Evolutionary conservation across 805 yeast genomes (phyloP).

Genomic region (Cyberlindnera sargentensis): DNA sequence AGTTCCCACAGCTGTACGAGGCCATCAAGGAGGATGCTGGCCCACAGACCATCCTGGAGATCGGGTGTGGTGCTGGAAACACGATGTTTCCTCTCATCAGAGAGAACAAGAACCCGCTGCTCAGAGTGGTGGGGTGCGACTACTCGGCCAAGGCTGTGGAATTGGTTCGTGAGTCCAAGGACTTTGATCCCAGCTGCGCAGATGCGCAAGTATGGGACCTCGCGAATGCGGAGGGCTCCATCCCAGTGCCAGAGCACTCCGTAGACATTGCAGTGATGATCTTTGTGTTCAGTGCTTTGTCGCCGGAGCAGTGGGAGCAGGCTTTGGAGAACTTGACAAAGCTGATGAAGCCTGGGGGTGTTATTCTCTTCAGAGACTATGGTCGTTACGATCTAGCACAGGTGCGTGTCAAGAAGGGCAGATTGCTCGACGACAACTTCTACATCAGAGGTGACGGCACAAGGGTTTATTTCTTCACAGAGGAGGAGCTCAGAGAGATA

Average conservation of each 20-base stretch:
- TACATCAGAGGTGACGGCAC: conserved; percentile 98
- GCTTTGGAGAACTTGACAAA: conserved; percentile 69
- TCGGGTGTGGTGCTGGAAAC: conserved; percentile 98
- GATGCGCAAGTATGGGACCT: conserved; percentile 94
- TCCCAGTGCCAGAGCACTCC: conserved; percentile 80
- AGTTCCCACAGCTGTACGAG: conserved; percentile 79
- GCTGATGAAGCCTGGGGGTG: conserved; percentile 88
- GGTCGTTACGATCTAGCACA: conserved; percentile 96
- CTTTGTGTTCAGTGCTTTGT: conserved; percentile 86
- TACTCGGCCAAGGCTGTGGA: conserved; percentile 88
- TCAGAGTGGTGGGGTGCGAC: conserved; percentile 79
- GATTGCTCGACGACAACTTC: conserved; percentile 85
- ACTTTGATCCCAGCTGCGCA: conserved; percentile 54
- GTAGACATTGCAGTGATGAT: conserved; percentile 93
- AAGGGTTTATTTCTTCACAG: conserved; percentile 93
- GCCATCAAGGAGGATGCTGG: conserved; percentile 69
- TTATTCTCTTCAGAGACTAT: conserved; percentile 83
- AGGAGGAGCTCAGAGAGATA: conserved; percentile 75
- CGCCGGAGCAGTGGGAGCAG: conserved; percentile 84
- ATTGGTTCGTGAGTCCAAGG: conserved; percentile 59
- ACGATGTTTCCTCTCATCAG: conserved; percentile 86
- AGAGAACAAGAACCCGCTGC: conserved; percentile 73
- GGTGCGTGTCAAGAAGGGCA: conserved; percentile 81
- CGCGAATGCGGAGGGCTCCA: conserved; percentile 58
- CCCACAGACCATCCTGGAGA: conserved; percentile 72